Conservation (phyloP, 2,329 filamentous ascomycete species). For the Penicillium sp. region DNA sequence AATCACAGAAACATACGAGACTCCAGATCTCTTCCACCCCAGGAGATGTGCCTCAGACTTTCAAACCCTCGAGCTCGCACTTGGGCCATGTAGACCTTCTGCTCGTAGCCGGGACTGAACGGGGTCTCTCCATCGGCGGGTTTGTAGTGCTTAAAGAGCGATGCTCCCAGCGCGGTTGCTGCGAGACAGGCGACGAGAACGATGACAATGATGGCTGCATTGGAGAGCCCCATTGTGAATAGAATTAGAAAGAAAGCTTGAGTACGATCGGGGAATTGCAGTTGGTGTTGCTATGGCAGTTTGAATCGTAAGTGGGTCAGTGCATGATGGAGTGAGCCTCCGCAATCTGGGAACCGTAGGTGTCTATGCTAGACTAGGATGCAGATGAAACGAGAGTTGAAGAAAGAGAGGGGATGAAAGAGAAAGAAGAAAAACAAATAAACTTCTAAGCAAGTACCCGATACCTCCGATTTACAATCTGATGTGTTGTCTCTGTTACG, state of each 20-base stretch:
- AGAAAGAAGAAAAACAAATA: background rate
- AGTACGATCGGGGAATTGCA: background rate
- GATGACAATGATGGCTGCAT: constrained; percentile 29
- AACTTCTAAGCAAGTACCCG: background rate
- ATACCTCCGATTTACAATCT: constrained; percentile 1
- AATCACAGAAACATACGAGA: constrained; percentile 16
- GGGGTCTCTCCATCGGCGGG: constrained; percentile 20
- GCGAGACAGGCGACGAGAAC: constrained; percentile 34
- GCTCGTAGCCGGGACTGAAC: constrained; percentile 26
- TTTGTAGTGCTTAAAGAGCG: constrained; percentile 29
- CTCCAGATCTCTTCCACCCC: constrained; percentile 21
- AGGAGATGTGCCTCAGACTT: constrained; percentile 23
- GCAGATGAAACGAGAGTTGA: background rate
- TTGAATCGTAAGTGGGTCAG: constrained; percentile 1
- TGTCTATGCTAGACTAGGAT: background rate
- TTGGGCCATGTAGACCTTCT: constrained; percentile 33
- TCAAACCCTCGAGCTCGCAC: constrained; percentile 30
- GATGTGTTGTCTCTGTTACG: background rate
- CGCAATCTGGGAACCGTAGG: background rate
- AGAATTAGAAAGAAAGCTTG: background rate
- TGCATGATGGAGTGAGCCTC: constrained; percentile 2
- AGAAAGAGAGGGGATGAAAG: background rate
- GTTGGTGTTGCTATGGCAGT: background rate
- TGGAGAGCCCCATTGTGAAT: constrained; percentile 23
- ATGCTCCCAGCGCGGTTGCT: constrained; percentile 29